Evolutionary conservation across 2,329 filamentous ascomycete genomes (phyloP).

Genomic region (Paradendryphiella salina): DNA sequence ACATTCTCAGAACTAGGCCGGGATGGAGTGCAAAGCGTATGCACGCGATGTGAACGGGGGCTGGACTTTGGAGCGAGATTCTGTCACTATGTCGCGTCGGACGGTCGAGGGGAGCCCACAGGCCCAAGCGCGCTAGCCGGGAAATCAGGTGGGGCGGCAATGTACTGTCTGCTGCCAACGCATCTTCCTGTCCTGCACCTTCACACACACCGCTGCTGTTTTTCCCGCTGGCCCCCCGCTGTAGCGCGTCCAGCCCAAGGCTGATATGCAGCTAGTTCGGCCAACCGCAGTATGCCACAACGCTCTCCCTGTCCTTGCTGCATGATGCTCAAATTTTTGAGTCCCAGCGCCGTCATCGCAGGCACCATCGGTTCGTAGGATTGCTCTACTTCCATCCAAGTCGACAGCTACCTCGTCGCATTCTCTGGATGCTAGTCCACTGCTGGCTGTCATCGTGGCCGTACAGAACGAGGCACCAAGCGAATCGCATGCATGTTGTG

Average conservation of each 20-base stretch:
- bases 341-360: conserved; percentile 24
- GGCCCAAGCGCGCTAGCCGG: conserved; percentile 5
- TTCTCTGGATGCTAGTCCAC: conserved; percentile 18
- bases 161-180: conserved; percentile 9
- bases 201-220: conserved; percentile 18
- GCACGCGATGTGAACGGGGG: conserved; percentile 5
- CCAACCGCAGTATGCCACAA: conserved; percentile 43
- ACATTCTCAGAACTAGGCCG: conserved; percentile 35
- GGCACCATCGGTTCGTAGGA: conserved; percentile 25
- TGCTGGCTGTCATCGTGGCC: conserved; percentile 22
- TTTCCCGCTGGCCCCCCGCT: conserved; percentile 9
- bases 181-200: conserved; percentile 13
- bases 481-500: conserved; percentile 16
- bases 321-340: conserved; percentile 33
- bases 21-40: conserved; percentile 17
- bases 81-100: conserved; percentile 3
- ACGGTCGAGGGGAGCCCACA: not conserved
- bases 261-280: conserved; percentile 30
- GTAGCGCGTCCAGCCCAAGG: conserved; percentile 22
- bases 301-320: conserved; percentile 31
- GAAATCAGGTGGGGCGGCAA: conserved; percentile 1
- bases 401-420: conserved; percentile 14
- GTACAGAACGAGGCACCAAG: conserved; percentile 20
- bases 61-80: conserved; percentile 1
- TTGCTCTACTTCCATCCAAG: conserved; percentile 17